phyloP scores from a whole-genome alignment of 805 yeast species.

The Starmera pachycereana region DNA sequence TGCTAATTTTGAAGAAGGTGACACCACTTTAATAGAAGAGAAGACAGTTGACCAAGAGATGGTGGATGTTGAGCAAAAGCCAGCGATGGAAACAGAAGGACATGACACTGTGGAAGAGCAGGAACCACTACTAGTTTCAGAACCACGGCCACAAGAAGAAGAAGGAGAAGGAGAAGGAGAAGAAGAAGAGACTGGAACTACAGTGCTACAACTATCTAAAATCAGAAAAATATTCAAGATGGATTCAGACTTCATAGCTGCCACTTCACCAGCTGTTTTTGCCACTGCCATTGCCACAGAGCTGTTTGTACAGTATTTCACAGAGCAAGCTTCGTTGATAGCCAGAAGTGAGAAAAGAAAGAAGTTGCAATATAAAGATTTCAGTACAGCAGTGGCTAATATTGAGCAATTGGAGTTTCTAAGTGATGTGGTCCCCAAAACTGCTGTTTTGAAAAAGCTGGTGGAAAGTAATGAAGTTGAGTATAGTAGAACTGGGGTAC shows the following conservation, averaged over 20 bases:
- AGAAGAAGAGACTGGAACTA: conserved; percentile 21
- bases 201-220: conserved; percentile 52
- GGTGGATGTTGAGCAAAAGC: too few relatives aligned
- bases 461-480: conserved; percentile 31
- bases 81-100: too few relatives aligned
- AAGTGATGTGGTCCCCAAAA: conserved; percentile 57
- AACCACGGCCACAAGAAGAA: too few relatives aligned
- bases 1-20: too few relatives aligned
- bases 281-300: conserved; percentile 74
- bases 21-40: too few relatives aligned
- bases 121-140: too few relatives aligned
- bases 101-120: too few relatives aligned
- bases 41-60: too few relatives aligned
- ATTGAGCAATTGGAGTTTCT: conserved; percentile 56
- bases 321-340: conserved; percentile 57
- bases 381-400: conserved; percentile 49
- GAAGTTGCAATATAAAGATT: conserved; percentile 61
- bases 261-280: conserved; percentile 64
- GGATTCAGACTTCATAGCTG: conserved; percentile 62
- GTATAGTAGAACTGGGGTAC: conserved; percentile 5
- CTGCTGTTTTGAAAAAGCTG: conserved; percentile 39
- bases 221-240: conserved; percentile 63
- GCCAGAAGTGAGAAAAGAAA: conserved; percentile 60
- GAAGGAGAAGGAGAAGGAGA: conserved; percentile 12
- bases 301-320: conserved; percentile 55